Conservation (phyloP, 1,284 basidiomycete genomes). For the Gymnopus androsaceus region DNA sequence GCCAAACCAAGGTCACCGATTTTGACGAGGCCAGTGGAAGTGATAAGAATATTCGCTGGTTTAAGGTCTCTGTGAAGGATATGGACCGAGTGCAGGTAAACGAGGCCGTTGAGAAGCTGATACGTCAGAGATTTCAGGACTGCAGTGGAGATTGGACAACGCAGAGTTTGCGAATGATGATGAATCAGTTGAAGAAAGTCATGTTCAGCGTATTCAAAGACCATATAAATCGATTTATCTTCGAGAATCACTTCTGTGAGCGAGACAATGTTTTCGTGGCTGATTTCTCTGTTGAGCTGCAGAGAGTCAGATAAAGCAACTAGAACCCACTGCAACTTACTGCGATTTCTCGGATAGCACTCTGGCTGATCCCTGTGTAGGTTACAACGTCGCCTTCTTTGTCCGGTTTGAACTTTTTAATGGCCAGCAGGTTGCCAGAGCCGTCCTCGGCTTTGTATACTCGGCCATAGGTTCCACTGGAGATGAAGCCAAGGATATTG, state of each 20-base stretch:
- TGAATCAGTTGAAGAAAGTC: constrained; percentile 99
- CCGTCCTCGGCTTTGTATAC: constrained; percentile 94
- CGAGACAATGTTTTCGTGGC: constrained; percentile 90
- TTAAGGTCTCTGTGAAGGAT: constrained; percentile 97
- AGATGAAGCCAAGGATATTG: constrained; percentile 94
- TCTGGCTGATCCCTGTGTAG: constrained; percentile 97
- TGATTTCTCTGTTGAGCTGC: constrained; percentile 93
- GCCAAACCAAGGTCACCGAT: constrained; percentile 97
- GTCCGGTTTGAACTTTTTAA: constrained; percentile 99
- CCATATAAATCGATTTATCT: constrained; percentile 98
- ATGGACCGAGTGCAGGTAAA: constrained; percentile 94
- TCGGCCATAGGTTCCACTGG: constrained; percentile 95
- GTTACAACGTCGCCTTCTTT: constrained; percentile 93
- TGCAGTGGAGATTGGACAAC: constrained; percentile 69
- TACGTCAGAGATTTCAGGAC: constrained; percentile 93
- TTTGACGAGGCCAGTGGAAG: constrained; percentile 87
- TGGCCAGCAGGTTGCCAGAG: constrained; percentile 81
- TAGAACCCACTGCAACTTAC: no score
- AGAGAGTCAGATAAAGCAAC: no score
- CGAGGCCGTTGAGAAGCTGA: constrained; percentile 93
- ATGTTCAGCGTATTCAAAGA: constrained; percentile 98
- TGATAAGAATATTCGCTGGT: constrained; percentile 98
- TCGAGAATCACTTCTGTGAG: constrained; percentile 95
- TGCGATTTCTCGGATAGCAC: constrained; percentile 94
- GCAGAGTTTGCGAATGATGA: constrained; percentile 90